These are phyloP conservation scores for Pichia manshurica DNA, from an alignment of 805 yeast species.

Conservation along the genomic window DNA sequence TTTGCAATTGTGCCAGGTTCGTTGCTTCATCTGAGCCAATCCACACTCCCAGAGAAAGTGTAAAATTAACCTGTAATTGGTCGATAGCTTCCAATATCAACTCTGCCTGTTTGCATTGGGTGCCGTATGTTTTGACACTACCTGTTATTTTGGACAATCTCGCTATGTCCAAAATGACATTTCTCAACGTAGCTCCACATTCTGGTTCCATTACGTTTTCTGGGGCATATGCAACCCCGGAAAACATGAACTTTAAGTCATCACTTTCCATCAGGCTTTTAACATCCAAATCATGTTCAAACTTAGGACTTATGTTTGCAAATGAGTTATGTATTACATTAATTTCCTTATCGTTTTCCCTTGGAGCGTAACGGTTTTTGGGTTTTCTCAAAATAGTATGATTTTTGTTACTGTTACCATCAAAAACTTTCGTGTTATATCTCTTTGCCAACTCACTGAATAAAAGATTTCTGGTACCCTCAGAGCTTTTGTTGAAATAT, in stretches of 20 bases:
- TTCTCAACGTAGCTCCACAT: slow-evolving; percentile 46
- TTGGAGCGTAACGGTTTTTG: neutral
- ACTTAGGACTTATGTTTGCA: slow-evolving; percentile 30
- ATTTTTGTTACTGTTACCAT: neutral
- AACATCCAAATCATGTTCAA: slow-evolving; percentile 33
- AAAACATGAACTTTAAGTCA: slow-evolving; percentile 35
- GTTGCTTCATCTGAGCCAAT: slow-evolving; percentile 40
- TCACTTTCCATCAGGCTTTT: slow-evolving; percentile 33
- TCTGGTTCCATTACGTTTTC: slow-evolving; percentile 41
- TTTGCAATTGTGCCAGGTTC: slow-evolving; percentile 42
- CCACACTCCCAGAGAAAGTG: slow-evolving; percentile 60
- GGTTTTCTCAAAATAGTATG: neutral
- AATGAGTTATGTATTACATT: slow-evolving; percentile 14
- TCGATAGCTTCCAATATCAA: slow-evolving; percentile 48
- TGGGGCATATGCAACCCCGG: slow-evolving; percentile 61
- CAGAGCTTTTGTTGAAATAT: slow-evolving; percentile 2
- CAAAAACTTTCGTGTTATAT: neutral
- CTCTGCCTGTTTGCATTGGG: slow-evolving; percentile 55
- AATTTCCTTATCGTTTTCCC: slow-evolving; percentile 1
- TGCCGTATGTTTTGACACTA: slow-evolving; percentile 52
- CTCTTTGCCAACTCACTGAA: neutral
- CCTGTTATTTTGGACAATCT: slow-evolving; percentile 53
- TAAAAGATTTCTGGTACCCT: neutral
- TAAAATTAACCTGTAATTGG: slow-evolving; percentile 46
- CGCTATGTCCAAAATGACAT: slow-evolving; percentile 51